Evolutionary conservation across 139 green algal species (phyloP).

Genomic region (Ettlia oleoabundans): DNA sequence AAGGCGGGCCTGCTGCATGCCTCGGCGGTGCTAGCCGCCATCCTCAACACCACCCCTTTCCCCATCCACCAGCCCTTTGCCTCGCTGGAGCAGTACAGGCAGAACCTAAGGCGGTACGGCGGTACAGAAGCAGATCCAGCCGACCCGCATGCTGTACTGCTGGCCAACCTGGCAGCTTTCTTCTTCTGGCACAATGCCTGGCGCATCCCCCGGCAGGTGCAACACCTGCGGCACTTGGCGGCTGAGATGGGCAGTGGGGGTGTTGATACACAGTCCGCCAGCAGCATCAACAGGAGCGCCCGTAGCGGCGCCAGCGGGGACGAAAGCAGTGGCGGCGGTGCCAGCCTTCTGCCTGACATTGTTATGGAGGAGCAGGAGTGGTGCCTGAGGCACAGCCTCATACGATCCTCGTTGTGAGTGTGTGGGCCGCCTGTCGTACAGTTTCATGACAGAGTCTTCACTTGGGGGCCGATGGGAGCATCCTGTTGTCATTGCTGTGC

Average conservation of each 20-base stretch:
- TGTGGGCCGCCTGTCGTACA: no score
- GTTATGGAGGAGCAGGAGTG: slow-evolving; percentile 26
- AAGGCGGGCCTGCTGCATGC: slow-evolving; percentile 28
- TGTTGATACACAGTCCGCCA: not conserved
- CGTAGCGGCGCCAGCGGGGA: no score
- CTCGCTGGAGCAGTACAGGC: slow-evolving; percentile 9
- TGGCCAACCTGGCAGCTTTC: slow-evolving; percentile 46
- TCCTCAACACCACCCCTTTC: slow-evolving; percentile 41
- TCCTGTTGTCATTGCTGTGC: no score
- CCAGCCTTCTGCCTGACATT: not conserved
- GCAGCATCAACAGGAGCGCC: not conserved
- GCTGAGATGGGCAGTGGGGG: not conserved
- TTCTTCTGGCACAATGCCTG: slow-evolving; percentile 41
- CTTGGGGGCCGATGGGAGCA: no score
- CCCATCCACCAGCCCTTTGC: slow-evolving; percentile 55
- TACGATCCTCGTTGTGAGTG: slow-evolving; percentile 25
- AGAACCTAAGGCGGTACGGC: not conserved
- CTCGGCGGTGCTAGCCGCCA: slow-evolving; percentile 34
- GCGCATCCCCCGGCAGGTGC: slow-evolving; percentile 4
- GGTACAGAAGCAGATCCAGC: not conserved
- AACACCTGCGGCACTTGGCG: not conserved
- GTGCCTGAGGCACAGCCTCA: slow-evolving; percentile 28
- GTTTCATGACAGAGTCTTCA: no score
- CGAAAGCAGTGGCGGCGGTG: not conserved
- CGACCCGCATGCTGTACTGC: slow-evolving; percentile 8